Conservation (phyloP, 768 basidiomycete genomes). For the Neoboletus brunneissimus region DNA sequence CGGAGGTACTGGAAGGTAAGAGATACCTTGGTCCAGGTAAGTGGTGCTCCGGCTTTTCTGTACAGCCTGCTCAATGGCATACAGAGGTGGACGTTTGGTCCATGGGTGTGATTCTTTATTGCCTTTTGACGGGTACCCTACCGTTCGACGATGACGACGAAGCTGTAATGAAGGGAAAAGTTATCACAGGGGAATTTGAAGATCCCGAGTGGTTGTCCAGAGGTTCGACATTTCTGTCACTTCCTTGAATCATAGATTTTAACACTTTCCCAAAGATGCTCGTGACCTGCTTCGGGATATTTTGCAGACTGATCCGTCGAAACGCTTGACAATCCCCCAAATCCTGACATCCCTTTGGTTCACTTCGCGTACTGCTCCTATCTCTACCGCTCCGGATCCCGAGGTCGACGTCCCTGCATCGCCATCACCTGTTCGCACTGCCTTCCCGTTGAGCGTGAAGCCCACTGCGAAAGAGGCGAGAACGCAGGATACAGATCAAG, state of each 20-base stretch:
- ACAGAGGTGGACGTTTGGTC: slow-evolving; percentile 96
- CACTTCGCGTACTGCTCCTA: slow-evolving; percentile 31
- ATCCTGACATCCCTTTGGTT: slow-evolving; percentile 91
- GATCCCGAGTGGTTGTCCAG: slow-evolving; percentile 89
- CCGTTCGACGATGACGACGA: slow-evolving; percentile 93
- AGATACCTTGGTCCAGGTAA: slow-evolving; percentile 88
- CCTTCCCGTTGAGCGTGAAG: slow-evolving; percentile 29
- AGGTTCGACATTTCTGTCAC: slow-evolving; percentile 46
- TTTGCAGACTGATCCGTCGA: slow-evolving; percentile 70
- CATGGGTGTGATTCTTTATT: slow-evolving; percentile 87
- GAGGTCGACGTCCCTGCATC: slow-evolving; percentile 28
- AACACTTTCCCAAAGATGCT: slow-evolving; percentile 54
- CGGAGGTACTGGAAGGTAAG: slow-evolving; percentile 85
- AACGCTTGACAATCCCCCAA: slow-evolving; percentile 77
- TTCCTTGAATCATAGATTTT: neutral
- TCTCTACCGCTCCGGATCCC: slow-evolving; percentile 3
- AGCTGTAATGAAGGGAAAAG: slow-evolving; percentile 74
- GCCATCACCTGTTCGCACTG: slow-evolving; percentile 31
- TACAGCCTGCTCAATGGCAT: slow-evolving; percentile 8
- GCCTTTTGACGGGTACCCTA: slow-evolving; percentile 82
- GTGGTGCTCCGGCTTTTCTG: slow-evolving; percentile 22
- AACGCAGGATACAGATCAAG: slow-evolving; percentile 28
- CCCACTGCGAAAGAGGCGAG: slow-evolving; percentile 7
- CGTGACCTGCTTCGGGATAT: slow-evolving; percentile 78
- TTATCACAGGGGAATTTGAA: slow-evolving; percentile 83